Base-by-base conservation (phyloP, 495 filamentous ascomycete species). In the Chlorociboria aeruginascens region DNA sequence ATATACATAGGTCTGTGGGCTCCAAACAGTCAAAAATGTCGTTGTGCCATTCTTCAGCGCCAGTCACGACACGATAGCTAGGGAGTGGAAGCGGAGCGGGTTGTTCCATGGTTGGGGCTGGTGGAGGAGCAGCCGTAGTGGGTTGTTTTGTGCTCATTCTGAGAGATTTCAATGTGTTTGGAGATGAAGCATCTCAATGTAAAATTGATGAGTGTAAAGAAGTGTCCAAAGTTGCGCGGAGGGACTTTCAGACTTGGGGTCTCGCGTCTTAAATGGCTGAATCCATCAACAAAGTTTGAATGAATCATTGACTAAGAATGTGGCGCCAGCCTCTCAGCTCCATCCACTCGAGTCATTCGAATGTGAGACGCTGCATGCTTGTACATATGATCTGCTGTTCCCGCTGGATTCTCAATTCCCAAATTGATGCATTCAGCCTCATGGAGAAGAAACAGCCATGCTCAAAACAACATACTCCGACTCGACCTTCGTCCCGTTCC, bases 381-480 rank as follows among this genome's bases (percentile, higher is more conserved):
- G 1, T n/a, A n/a, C n/a, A n/a, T n/a, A n/a, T n/a, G n/a, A n/a
- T n/a, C n/a, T n/a, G n/a, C n/a, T n/a, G n/a, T n/a, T n/a, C n/a
- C n/a, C n/a, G n/a, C n/a, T n/a, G n/a, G 20, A 25, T 25, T 25
- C 2, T 1, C 20, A 1, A 4, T 25, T 25, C 4, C 20, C 20
- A 4, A 25, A 25, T 25, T 25, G 20, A 25, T 25, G 20, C 20
- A 25, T 25, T 4, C 4, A 16, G 36, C 13, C n/a, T 39, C n/a
- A 7, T 17, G 20, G 36, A 12, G 2, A 14, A 17, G 29, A 32
- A 49, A 83, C 61, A 0, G 25, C 16, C 62, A 83, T 86, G 25
- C 82, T 86, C 66, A 89, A 58, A 50, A 90, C 87, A 51, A 72
- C 58, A 67, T 89, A 89, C 49, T 82, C 81, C 9, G 74, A 67